Base-by-base conservation (phyloP, 225 moss, liverwort and hornwort genomes). In the Climacium dendroides region DNA sequence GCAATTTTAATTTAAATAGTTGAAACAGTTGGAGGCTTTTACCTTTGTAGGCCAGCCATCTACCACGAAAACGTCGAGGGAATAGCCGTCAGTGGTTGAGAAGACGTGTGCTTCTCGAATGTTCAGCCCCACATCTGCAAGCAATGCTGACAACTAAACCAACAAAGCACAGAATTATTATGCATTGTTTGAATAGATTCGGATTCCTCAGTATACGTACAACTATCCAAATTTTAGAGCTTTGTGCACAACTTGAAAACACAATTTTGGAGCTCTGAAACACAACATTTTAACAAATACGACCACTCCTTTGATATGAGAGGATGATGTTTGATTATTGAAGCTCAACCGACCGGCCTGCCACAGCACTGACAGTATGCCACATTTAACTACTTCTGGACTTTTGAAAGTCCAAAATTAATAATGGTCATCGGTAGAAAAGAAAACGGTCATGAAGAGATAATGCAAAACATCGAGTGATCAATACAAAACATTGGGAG, bases 101-200 rank as follows among this genome's bases (percentile, higher is more conserved):
- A 98, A 98, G 59, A 96, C 96, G 86, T 98, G 98, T 55, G 98
- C 98, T 90, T 98, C 98, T 29, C 95, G 95, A 83, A 98, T 98
- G 83, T 98, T 98, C 32, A 98, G 90, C 50, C 98, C 98, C 79
- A 98, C 97, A 90, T 98, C 97, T 80, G 98, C 96, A 64, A 98
- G 94, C 92, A 98, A 88, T 28, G 98, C 92, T 73, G 98, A 98
- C 92, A 98, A 89, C 98, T 98, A 92, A 79, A 91, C 83, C 82
- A 85, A 81, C 79, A 79, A 76, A 84, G 65, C 67, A 70, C 69
- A 89, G 48, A 86, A 37, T 84, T 73, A 81, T 26, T 77, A 76
- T 54, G 69, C 43, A 32, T 8, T 22, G 60, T 19, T 30, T 57
- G 29, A 30, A 43, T 43, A 60, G 10, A 59, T 10, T 26, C 25